Percentiles rank a stretch among this genome's conserved stretches.
Evolutionary conservation across 108 stramenopile genomes (phyloP).

Genomic region (Cyclotella choctawhatcheeana): DNA sequence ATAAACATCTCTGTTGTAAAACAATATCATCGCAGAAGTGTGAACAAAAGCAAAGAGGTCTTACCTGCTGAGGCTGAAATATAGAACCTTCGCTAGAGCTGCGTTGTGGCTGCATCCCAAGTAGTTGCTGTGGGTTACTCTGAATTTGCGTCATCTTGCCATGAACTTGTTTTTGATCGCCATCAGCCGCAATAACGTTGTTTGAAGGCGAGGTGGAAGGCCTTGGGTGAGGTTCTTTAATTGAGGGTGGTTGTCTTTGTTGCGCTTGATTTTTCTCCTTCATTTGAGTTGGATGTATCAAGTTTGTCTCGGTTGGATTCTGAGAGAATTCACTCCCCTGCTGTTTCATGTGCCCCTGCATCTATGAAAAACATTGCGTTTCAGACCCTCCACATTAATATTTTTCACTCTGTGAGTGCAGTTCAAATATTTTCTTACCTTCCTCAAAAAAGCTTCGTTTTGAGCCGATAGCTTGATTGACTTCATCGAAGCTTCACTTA

Average conservation of each 20-base stretch:
- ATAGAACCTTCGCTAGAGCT: background rate
- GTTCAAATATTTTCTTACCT: background rate
- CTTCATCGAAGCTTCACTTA: background rate
- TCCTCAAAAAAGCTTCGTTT: constrained; percentile 1
- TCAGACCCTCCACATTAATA: background rate
- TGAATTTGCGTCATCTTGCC: background rate
- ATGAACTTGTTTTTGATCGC: too few species aligned
- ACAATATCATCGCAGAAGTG: background rate
- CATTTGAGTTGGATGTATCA: too few species aligned
- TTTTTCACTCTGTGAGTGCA: too few species aligned
- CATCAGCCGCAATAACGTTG: too few species aligned
- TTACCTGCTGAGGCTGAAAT: constrained; percentile 5
- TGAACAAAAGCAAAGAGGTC: background rate
- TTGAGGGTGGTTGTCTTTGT: too few species aligned
- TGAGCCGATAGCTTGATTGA: background rate
- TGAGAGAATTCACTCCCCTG: background rate
- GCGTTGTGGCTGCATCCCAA: background rate
- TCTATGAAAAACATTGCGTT: background rate
- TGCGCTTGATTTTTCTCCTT: too few species aligned
- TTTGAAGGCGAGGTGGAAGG: too few species aligned
- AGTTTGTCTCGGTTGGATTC: too few species aligned
- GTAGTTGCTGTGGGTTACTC: background rate
- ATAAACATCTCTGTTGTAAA: too few species aligned
- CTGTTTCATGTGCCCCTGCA: constrained; percentile 5
- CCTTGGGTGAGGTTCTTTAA: too few species aligned